Conservation (phyloP, 192 early-diverging fungal genomes). For the Coemansia sp. region DNA sequence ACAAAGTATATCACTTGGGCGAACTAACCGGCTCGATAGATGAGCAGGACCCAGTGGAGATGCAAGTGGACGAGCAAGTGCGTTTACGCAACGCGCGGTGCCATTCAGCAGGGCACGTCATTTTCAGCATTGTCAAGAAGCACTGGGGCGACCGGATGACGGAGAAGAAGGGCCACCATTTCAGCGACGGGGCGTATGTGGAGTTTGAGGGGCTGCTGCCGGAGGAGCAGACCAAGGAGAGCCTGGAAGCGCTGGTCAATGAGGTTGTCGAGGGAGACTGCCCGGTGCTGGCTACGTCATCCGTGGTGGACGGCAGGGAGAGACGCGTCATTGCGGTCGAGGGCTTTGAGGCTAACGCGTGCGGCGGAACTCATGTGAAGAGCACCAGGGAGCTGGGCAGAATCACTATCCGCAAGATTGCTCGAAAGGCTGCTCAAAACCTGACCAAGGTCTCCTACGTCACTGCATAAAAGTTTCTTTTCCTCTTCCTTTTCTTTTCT, state of each 20-base stretch:
- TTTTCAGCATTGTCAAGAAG: conserved; percentile 25
- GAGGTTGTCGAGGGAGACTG: neutral
- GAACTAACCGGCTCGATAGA: neutral
- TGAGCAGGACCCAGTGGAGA: neutral
- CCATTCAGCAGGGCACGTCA: conserved; percentile 28
- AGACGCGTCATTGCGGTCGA: conserved; percentile 10
- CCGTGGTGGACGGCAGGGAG: neutral
- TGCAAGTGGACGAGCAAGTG: conserved; percentile 10
- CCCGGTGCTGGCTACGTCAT: neutral
- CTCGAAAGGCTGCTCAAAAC: conserved; percentile 14
- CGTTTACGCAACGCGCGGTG: conserved; percentile 25
- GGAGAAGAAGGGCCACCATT: conserved; percentile 31
- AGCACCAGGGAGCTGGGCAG: conserved; percentile 14
- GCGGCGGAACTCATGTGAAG: conserved; percentile 28
- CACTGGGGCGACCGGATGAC: conserved; percentile 13
- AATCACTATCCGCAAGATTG: conserved; percentile 21
- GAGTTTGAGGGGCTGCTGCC: conserved; percentile 29
- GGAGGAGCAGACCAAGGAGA: neutral
- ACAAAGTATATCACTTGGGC: conserved; percentile 20
- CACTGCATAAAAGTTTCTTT: neutral
- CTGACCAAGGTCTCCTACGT: conserved; percentile 25
- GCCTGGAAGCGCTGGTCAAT: conserved; percentile 11
- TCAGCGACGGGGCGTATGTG: conserved; percentile 29
- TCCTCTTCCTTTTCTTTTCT: too few species aligned
- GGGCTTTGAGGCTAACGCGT: conserved; percentile 17